These are phyloP conservation scores for Aspergillus flavus DNA, from an alignment of 2,329 filamentous ascomycete genomes.

Conservation along the genomic window DNA sequence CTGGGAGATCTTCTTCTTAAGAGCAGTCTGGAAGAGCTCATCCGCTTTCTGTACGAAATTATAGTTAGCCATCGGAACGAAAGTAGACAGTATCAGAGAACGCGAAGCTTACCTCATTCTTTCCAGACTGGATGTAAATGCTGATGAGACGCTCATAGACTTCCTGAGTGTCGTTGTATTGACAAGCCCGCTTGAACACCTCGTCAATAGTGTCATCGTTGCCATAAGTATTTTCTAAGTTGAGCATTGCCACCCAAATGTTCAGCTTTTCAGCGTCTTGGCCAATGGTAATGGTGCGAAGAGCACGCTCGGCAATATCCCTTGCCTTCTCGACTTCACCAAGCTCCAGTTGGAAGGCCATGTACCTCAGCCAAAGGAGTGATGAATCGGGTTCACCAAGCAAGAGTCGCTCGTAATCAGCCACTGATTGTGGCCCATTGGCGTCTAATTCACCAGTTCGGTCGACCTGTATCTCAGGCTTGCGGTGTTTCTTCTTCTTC, in stretches of 20 bases:
- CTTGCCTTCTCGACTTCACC: constrained; percentile 87
- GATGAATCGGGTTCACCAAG: constrained; percentile 94
- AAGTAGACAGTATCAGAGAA: background rate
- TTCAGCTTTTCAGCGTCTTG: constrained; percentile 93
- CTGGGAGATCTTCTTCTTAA: constrained; percentile 88
- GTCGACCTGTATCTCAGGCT: constrained; percentile 79
- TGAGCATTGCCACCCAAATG: constrained; percentile 91
- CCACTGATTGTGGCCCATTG: constrained; percentile 83
- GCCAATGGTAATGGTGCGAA: constrained; percentile 86
- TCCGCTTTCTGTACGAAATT: constrained; percentile 71
- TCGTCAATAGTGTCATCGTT: constrained; percentile 79
- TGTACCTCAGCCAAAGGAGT: constrained; percentile 91
- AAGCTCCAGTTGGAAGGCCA: constrained; percentile 96
- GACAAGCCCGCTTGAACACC: constrained; percentile 87
- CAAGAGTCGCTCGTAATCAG: constrained; percentile 91
- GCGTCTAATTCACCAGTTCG: constrained; percentile 88
- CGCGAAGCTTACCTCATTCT: constrained; percentile 67
- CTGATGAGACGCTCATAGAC: constrained; percentile 87
- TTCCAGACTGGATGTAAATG: constrained; percentile 92
- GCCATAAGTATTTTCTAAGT: constrained; percentile 89
- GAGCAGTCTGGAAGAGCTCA: constrained; percentile 78
- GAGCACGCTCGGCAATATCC: constrained; percentile 84
- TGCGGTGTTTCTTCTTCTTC: constrained; percentile 76
- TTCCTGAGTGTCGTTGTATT: constrained; percentile 89
- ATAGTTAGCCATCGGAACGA: constrained; percentile 26